Conservation (phyloP, 257 asterid species). For the Gentiana macrophylla region DNA sequence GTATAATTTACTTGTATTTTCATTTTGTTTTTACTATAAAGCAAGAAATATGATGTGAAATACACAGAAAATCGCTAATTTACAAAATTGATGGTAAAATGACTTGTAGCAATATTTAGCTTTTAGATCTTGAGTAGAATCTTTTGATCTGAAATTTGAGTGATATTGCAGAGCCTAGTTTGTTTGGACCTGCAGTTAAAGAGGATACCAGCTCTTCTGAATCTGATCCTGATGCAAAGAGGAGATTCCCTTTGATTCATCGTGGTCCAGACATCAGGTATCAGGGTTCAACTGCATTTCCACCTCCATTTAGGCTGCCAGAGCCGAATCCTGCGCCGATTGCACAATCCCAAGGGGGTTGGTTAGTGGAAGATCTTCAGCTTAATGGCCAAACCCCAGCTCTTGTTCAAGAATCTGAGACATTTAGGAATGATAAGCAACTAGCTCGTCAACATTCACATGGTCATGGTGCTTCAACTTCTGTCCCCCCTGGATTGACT, state of each 20-base stretch:
- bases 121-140: too few species aligned
- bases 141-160: constrained; percentile 2
- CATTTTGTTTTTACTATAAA: constrained; percentile 2
- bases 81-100: background rate
- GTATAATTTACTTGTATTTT: constrained; percentile 27
- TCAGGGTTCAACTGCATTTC: constrained; percentile 48
- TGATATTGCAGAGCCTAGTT: constrained; percentile 57
- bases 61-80: background rate
- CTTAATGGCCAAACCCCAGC: constrained; percentile 33
- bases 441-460: constrained; percentile 38
- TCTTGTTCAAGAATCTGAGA: constrained; percentile 28
- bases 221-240: constrained; percentile 28
- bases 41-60: background rate
- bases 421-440: constrained; percentile 33
- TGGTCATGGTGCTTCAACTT: constrained; percentile 27
- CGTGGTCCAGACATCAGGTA: constrained; percentile 31
- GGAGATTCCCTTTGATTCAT: constrained; percentile 17
- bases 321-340: constrained; percentile 33
- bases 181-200: constrained; percentile 74
- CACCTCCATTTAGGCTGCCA: constrained; percentile 52
- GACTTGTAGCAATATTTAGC: too few species aligned
- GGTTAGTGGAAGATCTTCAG: constrained; percentile 41
- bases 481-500: constrained; percentile 27
- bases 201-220: constrained; percentile 39
- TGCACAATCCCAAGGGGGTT: constrained; percentile 46